Percentiles rank a stretch among this genome's conserved stretches.
phyloP scores from a whole-genome alignment of 805 yeast genomes.

The Kuraishia hungarica region DNA sequence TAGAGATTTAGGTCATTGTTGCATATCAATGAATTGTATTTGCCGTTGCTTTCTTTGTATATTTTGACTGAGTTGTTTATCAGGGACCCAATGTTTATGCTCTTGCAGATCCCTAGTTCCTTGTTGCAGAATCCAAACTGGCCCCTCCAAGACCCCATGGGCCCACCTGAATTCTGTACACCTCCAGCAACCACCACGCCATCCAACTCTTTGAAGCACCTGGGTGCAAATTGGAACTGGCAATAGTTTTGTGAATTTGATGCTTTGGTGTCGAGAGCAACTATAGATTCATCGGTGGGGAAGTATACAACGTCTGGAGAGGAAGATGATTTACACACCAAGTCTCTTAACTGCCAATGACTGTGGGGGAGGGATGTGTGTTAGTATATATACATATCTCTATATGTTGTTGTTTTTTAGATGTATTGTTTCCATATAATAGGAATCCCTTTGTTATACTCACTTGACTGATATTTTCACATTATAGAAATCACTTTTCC shows the following conservation, averaged over 20 bases:
- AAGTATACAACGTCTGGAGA: slow-evolving; percentile 41
- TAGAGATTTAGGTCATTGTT: slow-evolving; percentile 77
- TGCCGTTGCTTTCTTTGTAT: slow-evolving; percentile 30
- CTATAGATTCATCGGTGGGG: slow-evolving; percentile 48
- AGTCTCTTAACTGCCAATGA: slow-evolving; percentile 81
- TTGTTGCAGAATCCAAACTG: slow-evolving; percentile 50
- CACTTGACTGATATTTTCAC: slow-evolving; percentile 27
- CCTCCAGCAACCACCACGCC: slow-evolving; percentile 45
- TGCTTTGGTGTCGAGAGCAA: slow-evolving; percentile 30
- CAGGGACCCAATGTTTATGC: slow-evolving; percentile 64
- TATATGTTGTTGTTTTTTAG: too few relatives aligned
- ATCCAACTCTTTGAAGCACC: slow-evolving; percentile 55
- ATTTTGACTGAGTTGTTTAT: slow-evolving; percentile 75
- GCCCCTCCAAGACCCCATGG: slow-evolving; percentile 44
- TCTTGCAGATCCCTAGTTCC: slow-evolving; percentile 34
- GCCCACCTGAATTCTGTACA: slow-evolving; percentile 12
- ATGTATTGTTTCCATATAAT: too few relatives aligned
- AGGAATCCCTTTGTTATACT: too few relatives aligned
- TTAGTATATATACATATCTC: too few relatives aligned
- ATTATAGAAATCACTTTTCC: slow-evolving; percentile 16
- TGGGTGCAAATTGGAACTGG: slow-evolving; percentile 54
- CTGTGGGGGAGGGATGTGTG: too few relatives aligned
- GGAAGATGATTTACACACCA: slow-evolving; percentile 43
- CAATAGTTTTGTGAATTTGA: slow-evolving; percentile 13
- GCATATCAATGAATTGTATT: slow-evolving; percentile 59